Evolutionary conservation across 83 land plant species (phyloP), one percentile per base, ranked within the genome.

Genomic region (Picea abies): DNA sequence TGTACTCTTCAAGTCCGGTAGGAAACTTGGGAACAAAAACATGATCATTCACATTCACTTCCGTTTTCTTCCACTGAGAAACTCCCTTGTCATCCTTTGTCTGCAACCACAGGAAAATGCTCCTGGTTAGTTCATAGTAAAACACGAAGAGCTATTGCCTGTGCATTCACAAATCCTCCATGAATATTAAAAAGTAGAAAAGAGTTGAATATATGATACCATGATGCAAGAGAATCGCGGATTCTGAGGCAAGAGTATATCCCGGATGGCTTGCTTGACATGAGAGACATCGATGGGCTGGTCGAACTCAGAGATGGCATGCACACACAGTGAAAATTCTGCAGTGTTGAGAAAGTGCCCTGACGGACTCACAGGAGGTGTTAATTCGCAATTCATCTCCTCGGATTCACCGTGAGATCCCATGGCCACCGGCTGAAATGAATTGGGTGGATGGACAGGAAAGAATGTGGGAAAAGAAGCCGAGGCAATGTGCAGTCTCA

Each of bases 1-100:
- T 84, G 68, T 90, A 90, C 3, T 61, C 79, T 17, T 79, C 49
- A 14, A 83, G 62, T 3, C 78, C 88, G 19, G 63, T 2, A 9
- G 86, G 88, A 41, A 88, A 84, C 29, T 39, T 44, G 3, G 90
- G 90, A 39, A 82, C 65, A 1, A 78, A 44, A 0, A 90, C 82
- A 60, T 90, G 92, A 64, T 90, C 86, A 44, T 84, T 75, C 4
- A 87, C 76, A 17, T 82, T 78, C 35, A 90, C 87, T 35, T 83
- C 84, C 2, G 83, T 84, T 66, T 73, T 84, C 79, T 84, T 78
- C 90, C 92, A 90, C 16, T 70, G 70, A 22, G 77, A 61, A 25
- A 8, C 78, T 37, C 92, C 92, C 8, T 82, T 73, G 16, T 82
- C 26, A 32, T 84, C 88, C 16, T 12, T 47, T 5, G 81, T 83